These are phyloP conservation scores for Diaporthe ilicicola DNA, from an alignment of 2,329 filamentous ascomycete genomes.

Conservation along the genomic window DNA sequence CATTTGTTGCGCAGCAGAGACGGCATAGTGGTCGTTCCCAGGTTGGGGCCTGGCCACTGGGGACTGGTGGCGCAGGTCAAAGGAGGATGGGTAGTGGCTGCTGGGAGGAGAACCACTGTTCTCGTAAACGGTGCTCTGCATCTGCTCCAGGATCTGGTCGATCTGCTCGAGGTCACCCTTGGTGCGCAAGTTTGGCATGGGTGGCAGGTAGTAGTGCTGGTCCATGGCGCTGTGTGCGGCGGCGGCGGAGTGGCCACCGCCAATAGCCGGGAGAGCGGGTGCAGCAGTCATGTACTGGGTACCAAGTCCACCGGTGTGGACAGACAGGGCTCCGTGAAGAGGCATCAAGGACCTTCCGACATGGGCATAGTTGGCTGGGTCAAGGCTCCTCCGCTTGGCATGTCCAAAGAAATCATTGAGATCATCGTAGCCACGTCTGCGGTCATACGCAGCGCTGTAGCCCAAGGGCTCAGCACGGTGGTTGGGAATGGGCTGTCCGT, in stretches of 20 bases:
- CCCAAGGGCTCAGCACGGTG: constrained; percentile 68
- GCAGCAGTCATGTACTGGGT: constrained; percentile 63
- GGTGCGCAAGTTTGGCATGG: constrained; percentile 87
- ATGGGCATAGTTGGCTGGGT: constrained; percentile 88
- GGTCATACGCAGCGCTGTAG: constrained; percentile 70
- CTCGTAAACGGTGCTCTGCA: constrained; percentile 96
- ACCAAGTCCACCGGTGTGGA: constrained; percentile 62
- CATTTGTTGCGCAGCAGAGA: constrained; percentile 61
- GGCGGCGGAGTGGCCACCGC: constrained; percentile 59
- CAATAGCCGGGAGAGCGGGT: constrained; percentile 62
- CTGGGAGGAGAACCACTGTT: constrained; percentile 84
- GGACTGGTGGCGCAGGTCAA: constrained; percentile 61
- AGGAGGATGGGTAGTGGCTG: constrained; percentile 76
- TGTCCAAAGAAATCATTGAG: constrained; percentile 95
- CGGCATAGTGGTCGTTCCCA: constrained; percentile 43
- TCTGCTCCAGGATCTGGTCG: constrained; percentile 93
- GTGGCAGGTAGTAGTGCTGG: constrained; percentile 86
- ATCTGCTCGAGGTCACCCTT: constrained; percentile 95
- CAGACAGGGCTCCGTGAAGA: constrained; percentile 75
- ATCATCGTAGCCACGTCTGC: constrained; percentile 87
- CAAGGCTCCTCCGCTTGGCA: constrained; percentile 89
- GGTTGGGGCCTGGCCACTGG: constrained; percentile 41
- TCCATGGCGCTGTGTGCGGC: constrained; percentile 70
- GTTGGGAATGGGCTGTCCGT: constrained; percentile 66
- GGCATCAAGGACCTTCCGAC: constrained; percentile 89